Base-by-base conservation (phyloP, 441 rosid species). In the Croton laevigatus region DNA sequence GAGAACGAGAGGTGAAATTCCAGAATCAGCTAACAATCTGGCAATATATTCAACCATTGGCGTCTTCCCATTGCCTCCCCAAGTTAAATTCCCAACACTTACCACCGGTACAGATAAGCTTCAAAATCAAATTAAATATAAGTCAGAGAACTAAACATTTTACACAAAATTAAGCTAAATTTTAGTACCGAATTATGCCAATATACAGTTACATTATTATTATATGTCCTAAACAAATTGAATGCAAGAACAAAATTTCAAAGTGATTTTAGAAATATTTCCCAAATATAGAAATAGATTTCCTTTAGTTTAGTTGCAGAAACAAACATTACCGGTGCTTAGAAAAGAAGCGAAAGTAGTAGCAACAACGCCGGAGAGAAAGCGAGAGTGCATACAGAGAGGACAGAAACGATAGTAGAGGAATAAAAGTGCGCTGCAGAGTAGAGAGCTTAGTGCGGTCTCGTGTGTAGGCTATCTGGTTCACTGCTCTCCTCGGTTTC, bases 51-150 rank as follows among this genome's bases (percentile, higher is more conserved):
- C 91, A 62, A 84, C 96, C 98, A 91, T 91, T 17, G 98, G 96
- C 13, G 97, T 93, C 89, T 93, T 93, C 73, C 98, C 97, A 65
- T 85, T 89, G 65, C 96, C 97, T 80, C 97, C 97, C 98, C 98
- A 93, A 7, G 91, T 91, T 77, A 93, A 73, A 80, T 93, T 93
- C 70, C 97, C 98, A 12, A 91, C 94, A 72, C 98, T 89, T 76
- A 89, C 91, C 75, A 91, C 97, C 46, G 96, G 94, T 73, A 93
- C 84, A 0, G 90, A 89, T 72, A 91, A 76, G 78, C 98, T 93
- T 84, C 78, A 71, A 70, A 51, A 73, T 65, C 27, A 27, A 27
- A 75, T 8, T 54, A 54, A 3, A 54, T 3, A 5, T 20, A 54
- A 19, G 34, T 8, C 9, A 20, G 5, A 38, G 42, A 68, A 59